Base-by-base conservation (phyloP, 306 rosid species). In the Vicia faba region DNA sequence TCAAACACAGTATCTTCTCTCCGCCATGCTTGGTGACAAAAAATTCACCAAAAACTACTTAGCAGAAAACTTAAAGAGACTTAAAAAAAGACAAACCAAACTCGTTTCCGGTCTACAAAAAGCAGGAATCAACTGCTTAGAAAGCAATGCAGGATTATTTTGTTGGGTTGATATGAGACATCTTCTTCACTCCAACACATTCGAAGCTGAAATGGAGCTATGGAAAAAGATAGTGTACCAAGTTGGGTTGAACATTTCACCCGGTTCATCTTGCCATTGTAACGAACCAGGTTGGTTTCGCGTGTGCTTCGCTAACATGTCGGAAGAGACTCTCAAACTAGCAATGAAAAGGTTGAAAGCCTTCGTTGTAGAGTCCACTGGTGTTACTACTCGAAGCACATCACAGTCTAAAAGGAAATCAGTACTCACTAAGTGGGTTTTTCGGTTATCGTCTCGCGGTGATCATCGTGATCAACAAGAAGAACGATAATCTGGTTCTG, bases 151-250 rank as follows among this genome's bases (percentile, higher is more conserved):
- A 0, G 96, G 87, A 5, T 48, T 90, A 51, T 90, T 82, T 51
- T 82, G 95, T 40, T 90, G 96, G 96, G 96, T 90, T 0, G 85
- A 90, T 69, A 79, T 90, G 96, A 84, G 87, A 15, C 88, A 80
- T 31, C 78, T 90, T 12, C 39, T 90, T 53, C 25, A 25, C n/a
- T 80, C 89, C 1, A 74, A 87, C 69, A 84, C 88, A 0, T 90
- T 90, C 51, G 88, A 85, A 19, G 81, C 88, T 0, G 96, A 90
- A 72, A 90, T 90, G 83, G 96, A 90, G 36, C 59, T 87, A 0
- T 90, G 96, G 96, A 85, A 80, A 81, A 83, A 81, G 31, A 80
- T 90, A 68, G 91, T 90, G 33, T 82, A 87, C 72, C 66, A 82
- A 2, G 96, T 90, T 13, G 70, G 83, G 23, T 69, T 90, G 5